phyloP scores from a whole-genome alignment of 2,329 filamentous ascomycete species.

The Calonectria naviculata region DNA sequence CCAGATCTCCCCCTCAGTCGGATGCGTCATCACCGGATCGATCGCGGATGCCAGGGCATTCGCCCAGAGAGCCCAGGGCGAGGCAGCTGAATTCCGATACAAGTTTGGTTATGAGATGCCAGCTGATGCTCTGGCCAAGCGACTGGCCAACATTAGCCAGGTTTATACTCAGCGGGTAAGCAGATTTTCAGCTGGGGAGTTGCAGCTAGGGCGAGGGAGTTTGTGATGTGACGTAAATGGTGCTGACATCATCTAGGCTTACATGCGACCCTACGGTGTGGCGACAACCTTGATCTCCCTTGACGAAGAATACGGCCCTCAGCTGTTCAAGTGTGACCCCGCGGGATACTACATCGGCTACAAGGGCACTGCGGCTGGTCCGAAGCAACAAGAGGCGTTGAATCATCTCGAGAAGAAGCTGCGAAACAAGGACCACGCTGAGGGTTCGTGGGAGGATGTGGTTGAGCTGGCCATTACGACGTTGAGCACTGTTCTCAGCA shows the following conservation, averaged over 20 bases:
- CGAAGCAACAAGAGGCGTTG: slow-evolving; percentile 98
- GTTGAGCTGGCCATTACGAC: slow-evolving; percentile 97
- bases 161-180: slow-evolving; percentile 96
- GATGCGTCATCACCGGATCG: slow-evolving; percentile 98
- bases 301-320: slow-evolving; percentile 90
- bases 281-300: slow-evolving; percentile 95
- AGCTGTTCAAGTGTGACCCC: slow-evolving; percentile 98
- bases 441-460: slow-evolving; percentile 96
- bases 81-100: slow-evolving; percentile 98
- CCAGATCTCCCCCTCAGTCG: slow-evolving; percentile 94
- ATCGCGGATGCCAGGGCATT: slow-evolving; percentile 97
- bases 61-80: slow-evolving; percentile 90
- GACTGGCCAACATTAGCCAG: slow-evolving; percentile 98
- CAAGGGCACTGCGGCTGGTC: slow-evolving; percentile 96
- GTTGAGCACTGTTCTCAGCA: slow-evolving; percentile 94
- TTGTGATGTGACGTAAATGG: slow-evolving; percentile 38
- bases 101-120: slow-evolving; percentile 99
- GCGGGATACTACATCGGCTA: slow-evolving; percentile 98
- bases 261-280: slow-evolving; percentile 98
- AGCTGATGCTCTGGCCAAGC: slow-evolving; percentile 94
- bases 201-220: slow-evolving; percentile 9
- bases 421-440: slow-evolving; percentile 96
- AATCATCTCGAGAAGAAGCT: slow-evolving; percentile 99
- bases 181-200: slow-evolving; percentile 27
- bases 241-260: slow-evolving; percentile 67